Percentiles rank a stretch among this genome's conserved stretches.
phyloP scores from a whole-genome alignment of 2,329 filamentous ascomycete genomes.

The Didymellaceae sp. region DNA sequence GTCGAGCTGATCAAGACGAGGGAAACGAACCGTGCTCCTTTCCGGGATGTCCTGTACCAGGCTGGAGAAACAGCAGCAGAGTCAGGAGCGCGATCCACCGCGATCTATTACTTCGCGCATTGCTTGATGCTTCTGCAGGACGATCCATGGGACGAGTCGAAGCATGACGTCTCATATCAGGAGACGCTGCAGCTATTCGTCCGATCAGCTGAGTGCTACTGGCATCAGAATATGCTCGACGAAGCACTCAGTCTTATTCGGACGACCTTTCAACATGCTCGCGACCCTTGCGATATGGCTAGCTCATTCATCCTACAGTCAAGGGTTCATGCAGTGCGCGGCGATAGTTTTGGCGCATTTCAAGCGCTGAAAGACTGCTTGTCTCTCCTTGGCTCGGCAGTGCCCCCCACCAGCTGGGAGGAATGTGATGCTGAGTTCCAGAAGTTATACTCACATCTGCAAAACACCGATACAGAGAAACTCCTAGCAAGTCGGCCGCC shows the following conservation, averaged over 20 bases:
- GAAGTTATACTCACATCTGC: constrained; percentile 46
- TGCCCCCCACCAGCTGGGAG: constrained; percentile 73
- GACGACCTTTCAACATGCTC: constrained; percentile 73
- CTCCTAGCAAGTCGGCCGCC: constrained; percentile 42
- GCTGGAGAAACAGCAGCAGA: constrained; percentile 80
- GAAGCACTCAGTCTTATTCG: constrained; percentile 73
- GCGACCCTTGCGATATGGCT: constrained; percentile 77
- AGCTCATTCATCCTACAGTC: constrained; percentile 84
- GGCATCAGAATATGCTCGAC: constrained; percentile 75
- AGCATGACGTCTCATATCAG: constrained; percentile 78
- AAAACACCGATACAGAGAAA: constrained; percentile 60
- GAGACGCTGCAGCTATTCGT: constrained; percentile 78
- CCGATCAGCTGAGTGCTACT: constrained; percentile 80
- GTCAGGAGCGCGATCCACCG: constrained; percentile 81
- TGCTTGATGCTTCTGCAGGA: constrained; percentile 81
- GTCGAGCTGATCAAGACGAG: constrained; percentile 74
- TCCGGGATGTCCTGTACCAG: constrained; percentile 77
- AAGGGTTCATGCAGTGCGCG: constrained; percentile 75
- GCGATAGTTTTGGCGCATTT: constrained; percentile 74
- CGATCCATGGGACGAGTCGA: constrained; percentile 74
- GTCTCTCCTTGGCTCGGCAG: constrained; percentile 66
- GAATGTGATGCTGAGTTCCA: constrained; percentile 79
- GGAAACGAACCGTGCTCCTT: constrained; percentile 67
- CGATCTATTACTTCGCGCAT: constrained; percentile 79
- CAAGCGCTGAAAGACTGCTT: constrained; percentile 74